Evolutionary conservation across 2,329 filamentous ascomycete species (phyloP).

Genomic region (Dissoconium aciculare): DNA sequence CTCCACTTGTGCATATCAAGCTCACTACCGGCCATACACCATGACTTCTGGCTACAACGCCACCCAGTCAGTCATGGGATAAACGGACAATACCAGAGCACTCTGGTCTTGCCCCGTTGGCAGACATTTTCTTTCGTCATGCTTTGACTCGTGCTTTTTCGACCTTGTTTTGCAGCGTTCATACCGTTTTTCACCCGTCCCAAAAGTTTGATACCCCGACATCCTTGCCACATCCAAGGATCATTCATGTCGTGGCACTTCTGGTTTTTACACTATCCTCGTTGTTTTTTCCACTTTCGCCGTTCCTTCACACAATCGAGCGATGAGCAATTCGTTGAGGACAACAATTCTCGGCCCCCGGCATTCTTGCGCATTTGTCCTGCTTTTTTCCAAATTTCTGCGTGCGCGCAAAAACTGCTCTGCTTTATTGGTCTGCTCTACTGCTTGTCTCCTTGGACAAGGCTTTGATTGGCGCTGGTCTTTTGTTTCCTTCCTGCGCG

Average conservation of each 20-base stretch:
- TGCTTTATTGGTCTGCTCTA: too few species aligned
- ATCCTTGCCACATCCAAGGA: not conserved
- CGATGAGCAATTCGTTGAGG: not conserved
- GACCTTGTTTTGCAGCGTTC: constrained; percentile 1
- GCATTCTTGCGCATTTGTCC: not conserved
- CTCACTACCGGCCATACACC: constrained; percentile 22
- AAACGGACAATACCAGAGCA: constrained; percentile 1
- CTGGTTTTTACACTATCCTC: constrained; percentile 1
- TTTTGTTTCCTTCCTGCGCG: too few species aligned
- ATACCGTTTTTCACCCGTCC: too few species aligned
- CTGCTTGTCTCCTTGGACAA: too few species aligned
- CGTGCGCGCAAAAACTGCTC: not conserved
- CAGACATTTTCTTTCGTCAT: not conserved
- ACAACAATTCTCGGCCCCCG: not conserved
- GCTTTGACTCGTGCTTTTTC: not conserved
- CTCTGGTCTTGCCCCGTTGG: not conserved
- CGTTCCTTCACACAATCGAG: not conserved
- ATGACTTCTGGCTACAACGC: constrained; percentile 19
- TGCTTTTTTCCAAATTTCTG: not conserved
- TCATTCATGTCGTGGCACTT: not conserved
- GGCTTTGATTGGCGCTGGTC: too few species aligned
- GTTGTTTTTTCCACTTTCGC: not conserved
- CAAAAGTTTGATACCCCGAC: constrained; percentile 1
- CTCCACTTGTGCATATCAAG: constrained; percentile 21
- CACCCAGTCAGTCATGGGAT: constrained; percentile 25